phyloP scores from a whole-genome alignment of 176 grass and related monocot genomes.

The sorghum (Sorghum bicolor) region Sorghum_bicolor_NCBIv3 NC_012872.2:68106501-68107000 shows the following conservation, averaged over 20 bases:
- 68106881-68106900: slow-evolving; percentile 17
- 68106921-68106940: slow-evolving; percentile 5
- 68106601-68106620: slow-evolving; percentile 27
- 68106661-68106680: slow-evolving; percentile 43
- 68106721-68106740: slow-evolving; percentile 28
- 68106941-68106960: neutral
- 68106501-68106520: slow-evolving; percentile 26
- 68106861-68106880: neutral
- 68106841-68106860: neutral
- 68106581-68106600: slow-evolving; percentile 38
- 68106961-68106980: slow-evolving; percentile 3
- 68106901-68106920: neutral
- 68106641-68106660: slow-evolving; percentile 1
- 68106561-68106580: neutral
- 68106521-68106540: slow-evolving; percentile 19
- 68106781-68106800: neutral
- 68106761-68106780: neutral
- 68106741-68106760: slow-evolving; percentile 4
- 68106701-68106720: slow-evolving; percentile 32
- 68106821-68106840: slow-evolving; percentile 9
- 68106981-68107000: neutral
- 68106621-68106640: neutral
- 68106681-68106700: slow-evolving; percentile 42
- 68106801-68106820: neutral
- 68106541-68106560: neutral